These are phyloP conservation scores for Craspedostauros australis DNA, from an alignment of 108 stramenopile species.

Conservation along the genomic window DNA sequence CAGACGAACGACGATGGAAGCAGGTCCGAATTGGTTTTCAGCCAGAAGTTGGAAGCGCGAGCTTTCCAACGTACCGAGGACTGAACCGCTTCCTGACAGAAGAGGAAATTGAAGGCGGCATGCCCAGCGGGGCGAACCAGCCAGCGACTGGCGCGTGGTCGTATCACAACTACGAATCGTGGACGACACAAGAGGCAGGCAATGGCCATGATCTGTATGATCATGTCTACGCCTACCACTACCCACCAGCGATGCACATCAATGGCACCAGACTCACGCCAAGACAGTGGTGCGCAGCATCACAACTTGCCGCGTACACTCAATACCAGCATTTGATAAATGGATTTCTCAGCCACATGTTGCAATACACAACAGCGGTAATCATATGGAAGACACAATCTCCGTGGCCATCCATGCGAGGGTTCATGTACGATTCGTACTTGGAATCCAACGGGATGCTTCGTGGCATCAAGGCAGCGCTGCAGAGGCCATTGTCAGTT, in stretches of 20 bases:
- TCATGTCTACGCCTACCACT: constrained; percentile 22
- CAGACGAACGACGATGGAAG: no score
- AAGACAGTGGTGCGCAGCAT: not conserved
- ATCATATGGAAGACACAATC: constrained; percentile 35
- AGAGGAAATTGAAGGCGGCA: constrained; percentile 7
- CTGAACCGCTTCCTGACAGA: constrained; percentile 10
- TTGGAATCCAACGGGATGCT: constrained; percentile 37
- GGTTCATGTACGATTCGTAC: constrained; percentile 45
- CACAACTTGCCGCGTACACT: not conserved
- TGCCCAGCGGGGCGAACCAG: constrained; percentile 8
- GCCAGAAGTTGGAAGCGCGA: constrained; percentile 40
- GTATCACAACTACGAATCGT: constrained; percentile 35
- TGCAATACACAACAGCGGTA: constrained; percentile 28
- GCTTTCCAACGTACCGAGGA: constrained; percentile 16
- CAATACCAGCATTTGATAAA: constrained; percentile 18
- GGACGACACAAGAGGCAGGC: constrained; percentile 1
- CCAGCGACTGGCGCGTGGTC: constrained; percentile 24
- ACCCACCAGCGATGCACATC: constrained; percentile 7
- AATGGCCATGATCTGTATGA: constrained; percentile 27
- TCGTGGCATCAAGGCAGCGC: constrained; percentile 30
- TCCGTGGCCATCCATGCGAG: constrained; percentile 45
- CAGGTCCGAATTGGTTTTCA: constrained; percentile 35
- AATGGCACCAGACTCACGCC: not conserved
- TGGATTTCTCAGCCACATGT: constrained; percentile 28
- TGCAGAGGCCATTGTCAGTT: no score